These are phyloP conservation scores for Eucalyptus guilfoylei DNA, from an alignment of 345 rosid genomes.

Conservation along the genomic window DNA sequence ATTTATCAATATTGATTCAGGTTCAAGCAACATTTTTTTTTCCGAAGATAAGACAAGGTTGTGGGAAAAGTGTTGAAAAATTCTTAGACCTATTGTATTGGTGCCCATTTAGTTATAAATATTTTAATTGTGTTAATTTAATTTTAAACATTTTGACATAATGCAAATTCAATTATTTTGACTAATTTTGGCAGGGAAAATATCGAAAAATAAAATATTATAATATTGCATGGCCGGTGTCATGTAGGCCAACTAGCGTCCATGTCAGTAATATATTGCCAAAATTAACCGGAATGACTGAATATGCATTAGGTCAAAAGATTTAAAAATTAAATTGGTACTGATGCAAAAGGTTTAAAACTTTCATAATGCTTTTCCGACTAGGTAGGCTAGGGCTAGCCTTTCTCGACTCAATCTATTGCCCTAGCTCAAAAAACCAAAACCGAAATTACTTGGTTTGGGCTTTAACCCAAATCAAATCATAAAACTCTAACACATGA, in stretches of 20 bases:
- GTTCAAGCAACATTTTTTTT: background rate
- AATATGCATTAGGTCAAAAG: accelerated
- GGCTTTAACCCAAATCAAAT: background rate
- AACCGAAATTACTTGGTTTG: too few species aligned
- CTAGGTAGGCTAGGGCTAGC: background rate
- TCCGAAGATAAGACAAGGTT: accelerated
- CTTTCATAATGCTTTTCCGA: accelerated
- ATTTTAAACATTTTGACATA: accelerated
- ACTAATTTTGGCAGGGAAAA: too few species aligned
- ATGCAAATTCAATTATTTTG: accelerated
- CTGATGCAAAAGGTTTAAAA: too few species aligned
- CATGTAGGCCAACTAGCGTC: accelerated
- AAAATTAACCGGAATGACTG: accelerated
- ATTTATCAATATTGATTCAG: background rate
- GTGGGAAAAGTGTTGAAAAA: too few species aligned
- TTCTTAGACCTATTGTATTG: too few species aligned
- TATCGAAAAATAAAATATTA: too few species aligned
- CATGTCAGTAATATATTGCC: too few species aligned
- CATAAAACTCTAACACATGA: background rate
- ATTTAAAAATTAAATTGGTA: too few species aligned
- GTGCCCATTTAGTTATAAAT: accelerated
- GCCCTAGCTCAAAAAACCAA: too few species aligned
- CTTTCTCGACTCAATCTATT: accelerated
- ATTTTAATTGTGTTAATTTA: too few species aligned
- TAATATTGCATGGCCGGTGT: accelerated